Base-by-base conservation (phyloP, 495 filamentous ascomycete species). In the Podospora australis region DNA sequence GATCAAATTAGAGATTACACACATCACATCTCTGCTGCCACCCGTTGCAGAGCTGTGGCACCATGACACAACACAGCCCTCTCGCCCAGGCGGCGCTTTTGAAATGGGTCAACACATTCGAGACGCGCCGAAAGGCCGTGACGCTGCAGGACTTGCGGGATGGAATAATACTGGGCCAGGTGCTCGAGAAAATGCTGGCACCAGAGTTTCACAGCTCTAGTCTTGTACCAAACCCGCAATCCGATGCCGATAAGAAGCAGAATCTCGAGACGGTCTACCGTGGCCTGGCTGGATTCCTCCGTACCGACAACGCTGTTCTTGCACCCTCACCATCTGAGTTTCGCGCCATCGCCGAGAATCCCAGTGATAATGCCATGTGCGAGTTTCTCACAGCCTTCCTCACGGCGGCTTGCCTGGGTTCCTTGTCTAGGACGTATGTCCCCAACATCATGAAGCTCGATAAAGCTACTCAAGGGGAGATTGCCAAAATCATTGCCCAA, bases 191-290 rank as follows among this genome's bases (percentile, higher is more conserved):
- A 49, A 67, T 78, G 39, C 70, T 78, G 78, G 83, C 84, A 70
- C 53, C 66, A 54, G 57, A 70, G 21, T 76, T 73, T 46, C 84
- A 90, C 65, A 75, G 77, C 19, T 70, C 79, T 6, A 83, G 83
- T 62, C 88, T 92, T 59, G 68, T 78, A 28, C 77, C 78, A 51
- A 75, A 73, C 53, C 50, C 83, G 70, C 36, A 74, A 74, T 59
- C 77, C 58, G 52, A 72, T 70, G 53, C 73, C 63, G 73, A 56
- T 52, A 79, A 75, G 59, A 75, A 73, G 62, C 73, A 76, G 59
- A 80, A 79, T 59, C 60, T 89, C 42, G 86, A 87, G 66, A 77
- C 81, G 45, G 74, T 90, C 50, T 78, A 82, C 63, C 81, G 81
- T 49, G 72, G 77, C 19, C 66, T 89, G 3, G 71, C 79, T 38